Evolutionary conservation across 345 rosid genomes (phyloP).

Genomic region (Hibiscus mutabilis): DNA sequence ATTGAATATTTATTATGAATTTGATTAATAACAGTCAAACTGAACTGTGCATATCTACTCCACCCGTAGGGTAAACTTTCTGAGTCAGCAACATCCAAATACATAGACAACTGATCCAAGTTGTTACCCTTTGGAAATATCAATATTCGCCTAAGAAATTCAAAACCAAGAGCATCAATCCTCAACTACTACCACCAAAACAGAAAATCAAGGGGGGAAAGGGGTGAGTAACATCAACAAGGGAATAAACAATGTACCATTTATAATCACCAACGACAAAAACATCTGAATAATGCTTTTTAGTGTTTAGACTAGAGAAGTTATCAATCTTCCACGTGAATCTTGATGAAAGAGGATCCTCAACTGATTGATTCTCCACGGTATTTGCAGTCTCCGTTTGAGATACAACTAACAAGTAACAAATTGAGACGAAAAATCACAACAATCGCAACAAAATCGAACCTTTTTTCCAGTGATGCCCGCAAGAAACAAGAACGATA

Average conservation of each 20-base stretch:
- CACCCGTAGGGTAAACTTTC: conserved; percentile 75
- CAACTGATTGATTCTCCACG: conserved; percentile 65
- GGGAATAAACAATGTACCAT: conserved; percentile 42
- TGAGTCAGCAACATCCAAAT: conserved; percentile 92
- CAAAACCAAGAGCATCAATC: conserved; percentile 6
- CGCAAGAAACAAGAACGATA: background rate
- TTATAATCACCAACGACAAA: conserved; percentile 81
- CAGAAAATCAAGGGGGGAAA: too few species aligned
- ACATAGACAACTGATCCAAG: conserved; percentile 90
- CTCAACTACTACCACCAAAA: background rate
- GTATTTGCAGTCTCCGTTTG: conserved; percentile 48
- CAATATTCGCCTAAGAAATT: conserved; percentile 67
- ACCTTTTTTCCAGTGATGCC: background rate
- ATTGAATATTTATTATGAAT: conserved; percentile 58
- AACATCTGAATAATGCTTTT: conserved; percentile 69
- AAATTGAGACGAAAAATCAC: background rate
- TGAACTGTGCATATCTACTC: conserved; percentile 92
- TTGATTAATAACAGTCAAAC: conserved; percentile 83
- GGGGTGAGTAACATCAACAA: too few species aligned
- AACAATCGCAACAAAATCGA: background rate
- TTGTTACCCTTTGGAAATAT: conserved; percentile 87
- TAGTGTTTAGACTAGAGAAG: conserved; percentile 66
- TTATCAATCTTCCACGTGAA: conserved; percentile 76
- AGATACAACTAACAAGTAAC: conserved; percentile 28
- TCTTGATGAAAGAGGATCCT: conserved; percentile 77